Percentiles rank a stretch among this genome's conserved stretches.
Conservation (phyloP, 352 stramenopile species). For the Phytopythium ostracodes region DNA sequence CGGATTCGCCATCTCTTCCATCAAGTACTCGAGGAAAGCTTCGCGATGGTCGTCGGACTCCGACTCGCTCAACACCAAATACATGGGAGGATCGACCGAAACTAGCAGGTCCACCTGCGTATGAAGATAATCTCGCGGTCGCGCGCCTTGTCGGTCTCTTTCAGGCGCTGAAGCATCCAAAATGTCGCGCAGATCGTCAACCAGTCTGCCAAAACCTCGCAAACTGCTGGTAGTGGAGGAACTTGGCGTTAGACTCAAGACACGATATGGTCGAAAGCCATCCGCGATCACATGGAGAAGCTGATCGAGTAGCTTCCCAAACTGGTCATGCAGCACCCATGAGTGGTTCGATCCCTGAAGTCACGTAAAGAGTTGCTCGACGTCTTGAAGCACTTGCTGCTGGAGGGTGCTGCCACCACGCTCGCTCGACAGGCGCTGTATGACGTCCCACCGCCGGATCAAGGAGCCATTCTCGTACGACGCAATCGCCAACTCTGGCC, state of each 20-base stretch:
- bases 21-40: not conserved
- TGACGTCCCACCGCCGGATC: not conserved
- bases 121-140: not conserved
- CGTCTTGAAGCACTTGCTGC: not conserved
- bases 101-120: not conserved
- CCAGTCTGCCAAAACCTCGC: not conserved
- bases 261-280: not conserved
- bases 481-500: not conserved
- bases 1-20: not conserved
- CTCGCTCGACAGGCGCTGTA: not conserved
- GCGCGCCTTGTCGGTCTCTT: not conserved
- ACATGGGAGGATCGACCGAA: not conserved
- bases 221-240: not conserved
- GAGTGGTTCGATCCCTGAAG: not conserved
- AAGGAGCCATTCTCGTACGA: not conserved
- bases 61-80: not conserved
- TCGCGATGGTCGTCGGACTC: not conserved
- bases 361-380: not conserved
- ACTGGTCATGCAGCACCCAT: not conserved
- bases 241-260: not conserved
- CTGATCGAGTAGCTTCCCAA: not conserved
- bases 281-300: not conserved
- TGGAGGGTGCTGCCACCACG: not conserved
- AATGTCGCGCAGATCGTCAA: not conserved
- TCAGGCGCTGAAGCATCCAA: not conserved